Evolutionary conservation across 2,329 filamentous ascomycete species (phyloP).

Genomic region (Trichoderma sp.): DNA sequence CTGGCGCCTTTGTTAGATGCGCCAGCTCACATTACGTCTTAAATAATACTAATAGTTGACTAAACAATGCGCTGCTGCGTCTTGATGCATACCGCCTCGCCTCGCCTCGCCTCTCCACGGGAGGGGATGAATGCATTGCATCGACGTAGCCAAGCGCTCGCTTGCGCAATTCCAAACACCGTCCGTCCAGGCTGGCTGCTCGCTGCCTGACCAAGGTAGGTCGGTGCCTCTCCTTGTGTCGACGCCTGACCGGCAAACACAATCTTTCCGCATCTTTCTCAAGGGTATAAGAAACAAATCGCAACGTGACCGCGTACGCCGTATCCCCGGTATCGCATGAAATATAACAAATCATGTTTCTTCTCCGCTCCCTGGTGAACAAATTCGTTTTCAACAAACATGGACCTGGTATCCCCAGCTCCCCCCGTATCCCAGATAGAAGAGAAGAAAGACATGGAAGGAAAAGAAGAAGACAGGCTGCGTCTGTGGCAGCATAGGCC

Average conservation of each 20-base stretch:
- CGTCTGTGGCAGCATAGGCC: background rate
- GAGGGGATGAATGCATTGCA: conserved; percentile 9
- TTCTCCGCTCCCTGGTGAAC: background rate
- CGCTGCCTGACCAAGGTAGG: background rate
- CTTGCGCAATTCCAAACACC: background rate
- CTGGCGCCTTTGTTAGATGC: conserved; percentile 1
- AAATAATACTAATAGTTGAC: conserved; percentile 14
- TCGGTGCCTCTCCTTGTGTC: background rate
- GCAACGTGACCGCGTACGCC: conserved; percentile 1
- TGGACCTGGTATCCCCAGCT: background rate
- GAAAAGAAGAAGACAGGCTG: background rate
- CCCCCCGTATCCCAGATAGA: background rate
- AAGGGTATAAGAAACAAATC: conserved; percentile 3
- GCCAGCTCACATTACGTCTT: conserved; percentile 18
- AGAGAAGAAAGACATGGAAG: background rate
- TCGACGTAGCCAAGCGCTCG: background rate
- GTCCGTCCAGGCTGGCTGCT: background rate
- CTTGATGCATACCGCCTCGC: conserved; percentile 12
- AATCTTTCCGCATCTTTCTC: background rate
- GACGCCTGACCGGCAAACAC: conserved; percentile 1
- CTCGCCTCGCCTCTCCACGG: background rate
- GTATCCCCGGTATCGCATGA: background rate
- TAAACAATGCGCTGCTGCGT: conserved; percentile 7
- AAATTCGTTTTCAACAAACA: background rate
- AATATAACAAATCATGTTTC: background rate